Conservation (phyloP, 257 asterid species). For the Eustoma russellianum region DNA sequence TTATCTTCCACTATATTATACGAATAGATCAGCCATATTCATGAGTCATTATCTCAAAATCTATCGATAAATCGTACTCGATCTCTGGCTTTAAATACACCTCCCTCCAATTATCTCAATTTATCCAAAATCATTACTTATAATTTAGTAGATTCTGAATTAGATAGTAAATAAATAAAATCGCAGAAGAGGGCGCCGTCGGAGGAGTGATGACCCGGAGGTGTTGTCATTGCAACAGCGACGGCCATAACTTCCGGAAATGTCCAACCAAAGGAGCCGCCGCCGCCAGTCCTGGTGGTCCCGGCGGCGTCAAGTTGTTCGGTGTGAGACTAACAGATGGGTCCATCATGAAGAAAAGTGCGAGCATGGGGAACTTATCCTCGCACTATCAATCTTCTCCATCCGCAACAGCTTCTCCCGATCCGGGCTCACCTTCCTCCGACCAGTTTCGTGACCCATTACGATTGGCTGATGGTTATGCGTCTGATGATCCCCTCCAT, state of each 20-base stretch:
- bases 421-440: constrained; percentile 30
- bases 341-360: constrained; percentile 35
- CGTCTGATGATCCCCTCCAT: constrained; percentile 50
- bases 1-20: too few relatives aligned
- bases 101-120: too few relatives aligned
- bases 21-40: too few relatives aligned
- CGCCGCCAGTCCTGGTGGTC: constrained; percentile 8
- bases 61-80: too few relatives aligned
- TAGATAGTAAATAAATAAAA: neutral
- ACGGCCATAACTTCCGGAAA: constrained; percentile 45
- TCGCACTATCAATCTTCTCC: constrained; percentile 31
- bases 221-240: constrained; percentile 57
- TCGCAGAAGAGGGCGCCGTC: constrained; percentile 4
- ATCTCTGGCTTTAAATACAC: too few relatives aligned
- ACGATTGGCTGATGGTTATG: constrained; percentile 42
- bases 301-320: constrained; percentile 35
- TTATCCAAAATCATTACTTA: too few relatives aligned
- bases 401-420: constrained; percentile 29
- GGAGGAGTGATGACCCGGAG: constrained; percentile 45
- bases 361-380: constrained; percentile 54
- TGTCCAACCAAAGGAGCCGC: constrained; percentile 32
- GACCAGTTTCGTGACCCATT: constrained; percentile 21
- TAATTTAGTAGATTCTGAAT: neutral
- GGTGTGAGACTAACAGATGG: constrained; percentile 72
- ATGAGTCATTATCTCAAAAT: too few relatives aligned